Evolutionary conservation across 495 filamentous ascomycete genomes (phyloP).

Genomic region (Lasiosphaeria hispida): DNA sequence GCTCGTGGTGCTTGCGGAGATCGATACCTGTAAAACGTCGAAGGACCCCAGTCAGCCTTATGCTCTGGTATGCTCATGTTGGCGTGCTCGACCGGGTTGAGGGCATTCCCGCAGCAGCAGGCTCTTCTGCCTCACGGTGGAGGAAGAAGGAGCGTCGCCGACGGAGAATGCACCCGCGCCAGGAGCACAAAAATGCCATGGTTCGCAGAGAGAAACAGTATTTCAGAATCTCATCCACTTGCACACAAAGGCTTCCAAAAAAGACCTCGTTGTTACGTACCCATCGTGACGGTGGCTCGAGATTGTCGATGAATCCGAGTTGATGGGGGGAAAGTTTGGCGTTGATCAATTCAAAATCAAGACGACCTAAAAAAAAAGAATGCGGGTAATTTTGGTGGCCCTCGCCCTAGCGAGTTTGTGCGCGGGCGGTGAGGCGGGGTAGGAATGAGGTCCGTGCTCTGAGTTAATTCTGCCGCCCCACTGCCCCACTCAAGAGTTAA

Average conservation of each 20-base stretch:
- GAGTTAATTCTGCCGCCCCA: not conserved
- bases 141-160: not conserved
- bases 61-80: constrained; percentile 48
- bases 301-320: constrained; percentile 38
- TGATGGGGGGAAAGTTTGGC: constrained; percentile 38
- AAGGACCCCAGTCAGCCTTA: constrained; percentile 53
- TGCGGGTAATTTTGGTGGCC: constrained; percentile 14
- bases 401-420: constrained; percentile 32
- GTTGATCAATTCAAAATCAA: constrained; percentile 29
- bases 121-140: not conserved
- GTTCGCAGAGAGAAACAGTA: constrained; percentile 35
- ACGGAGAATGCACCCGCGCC: not conserved
- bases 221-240: constrained; percentile 40
- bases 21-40: constrained; percentile 58
- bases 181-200: constrained; percentile 35
- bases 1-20: constrained; percentile 79
- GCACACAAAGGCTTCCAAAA: constrained; percentile 41
- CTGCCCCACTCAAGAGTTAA: not conserved
- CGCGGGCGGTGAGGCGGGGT: constrained; percentile 40
- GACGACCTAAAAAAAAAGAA: constrained; percentile 21
- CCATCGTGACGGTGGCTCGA: constrained; percentile 49
- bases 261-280: constrained; percentile 40
- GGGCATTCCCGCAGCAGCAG: constrained; percentile 1
- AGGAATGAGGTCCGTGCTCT: constrained; percentile 14
- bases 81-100: constrained; percentile 19